A percentile compares a stretch with the other conserved stretches of the same genome.
Conservation (phyloP, 106 monocot genomes). For the Dendrobium nobile region DNA sequence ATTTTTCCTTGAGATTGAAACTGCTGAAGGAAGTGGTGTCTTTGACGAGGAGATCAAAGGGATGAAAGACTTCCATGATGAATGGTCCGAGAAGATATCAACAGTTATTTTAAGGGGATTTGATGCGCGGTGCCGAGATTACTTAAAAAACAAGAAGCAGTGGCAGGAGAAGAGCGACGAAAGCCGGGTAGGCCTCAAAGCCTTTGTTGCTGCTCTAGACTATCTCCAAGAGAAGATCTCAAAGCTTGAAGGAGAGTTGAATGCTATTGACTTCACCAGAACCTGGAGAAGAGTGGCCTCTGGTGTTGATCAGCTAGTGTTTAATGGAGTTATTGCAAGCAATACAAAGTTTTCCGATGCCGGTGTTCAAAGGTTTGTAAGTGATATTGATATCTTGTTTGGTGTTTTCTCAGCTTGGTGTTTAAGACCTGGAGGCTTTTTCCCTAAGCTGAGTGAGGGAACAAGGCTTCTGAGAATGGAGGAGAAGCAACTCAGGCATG, state of each 20-base stretch:
- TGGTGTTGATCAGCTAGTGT: slow-evolving; percentile 60
- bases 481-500: slow-evolving; percentile 37
- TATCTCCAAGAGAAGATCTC: slow-evolving; percentile 73
- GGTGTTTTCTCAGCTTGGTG: slow-evolving; percentile 76
- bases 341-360: slow-evolving; percentile 48
- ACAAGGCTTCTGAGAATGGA: slow-evolving; percentile 57
- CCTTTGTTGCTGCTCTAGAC: slow-evolving; percentile 59
- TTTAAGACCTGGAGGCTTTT: slow-evolving; percentile 86
- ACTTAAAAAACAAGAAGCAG: slow-evolving; percentile 81
- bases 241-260: slow-evolving; percentile 51
- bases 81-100: slow-evolving; percentile 75
- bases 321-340: slow-evolving; percentile 36
- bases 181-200: slow-evolving; percentile 31
- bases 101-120: slow-evolving; percentile 77
- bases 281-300: slow-evolving; percentile 71
- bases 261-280: slow-evolving; percentile 54
- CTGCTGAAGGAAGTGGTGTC: slow-evolving; percentile 16
- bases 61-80: slow-evolving; percentile 37
- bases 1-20: slow-evolving; percentile 83
- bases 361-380: slow-evolving; percentile 51
- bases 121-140: slow-evolving; percentile 68
- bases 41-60: slow-evolving; percentile 54
- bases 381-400: slow-evolving; percentile 59
- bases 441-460: slow-evolving; percentile 52
- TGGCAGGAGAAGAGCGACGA: slow-evolving; percentile 72